Percentiles rank a stretch among this genome's conserved stretches.
These are phyloP conservation scores for Carallia pectinifolia DNA, from an alignment of 345 rosid genomes.

Conservation along the genomic window DNA sequence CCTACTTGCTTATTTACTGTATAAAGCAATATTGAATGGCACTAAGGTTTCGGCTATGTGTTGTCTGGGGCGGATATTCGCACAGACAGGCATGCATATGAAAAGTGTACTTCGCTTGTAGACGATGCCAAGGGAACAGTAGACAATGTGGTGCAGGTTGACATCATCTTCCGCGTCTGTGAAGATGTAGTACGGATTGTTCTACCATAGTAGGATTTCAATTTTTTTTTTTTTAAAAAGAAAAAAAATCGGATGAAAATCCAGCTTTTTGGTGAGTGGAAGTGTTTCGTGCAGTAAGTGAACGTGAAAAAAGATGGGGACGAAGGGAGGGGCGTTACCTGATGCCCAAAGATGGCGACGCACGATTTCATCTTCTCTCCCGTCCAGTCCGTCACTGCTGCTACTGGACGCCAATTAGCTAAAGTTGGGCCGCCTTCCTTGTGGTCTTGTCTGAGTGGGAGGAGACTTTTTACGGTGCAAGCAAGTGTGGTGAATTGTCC, in stretches of 20 bases:
- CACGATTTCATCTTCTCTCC: too few species aligned
- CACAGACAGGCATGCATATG: too few species aligned
- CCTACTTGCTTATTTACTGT: not conserved
- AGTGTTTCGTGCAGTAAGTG: not conserved
- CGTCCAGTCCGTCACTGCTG: too few species aligned
- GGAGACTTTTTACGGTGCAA: not conserved
- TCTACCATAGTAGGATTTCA: constrained; percentile 33
- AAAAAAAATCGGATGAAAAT: constrained; percentile 4
- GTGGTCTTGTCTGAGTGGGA: too few species aligned
- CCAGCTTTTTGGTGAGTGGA: not conserved
- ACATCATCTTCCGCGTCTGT: constrained; percentile 88
- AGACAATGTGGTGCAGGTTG: constrained; percentile 91
- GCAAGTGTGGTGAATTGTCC: constrained; percentile 12
- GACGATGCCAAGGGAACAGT: constrained; percentile 88
- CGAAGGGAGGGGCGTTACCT: constrained; percentile 36
- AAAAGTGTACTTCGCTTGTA: constrained; percentile 72
- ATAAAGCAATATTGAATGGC: not conserved
- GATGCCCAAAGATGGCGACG: constrained; percentile 83
- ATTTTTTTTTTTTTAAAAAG: not conserved
- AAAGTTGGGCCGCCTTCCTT: too few species aligned
- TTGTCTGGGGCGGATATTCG: not conserved
- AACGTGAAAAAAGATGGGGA: not conserved
- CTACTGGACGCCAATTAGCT: too few species aligned
- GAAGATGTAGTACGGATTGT: constrained; percentile 94
- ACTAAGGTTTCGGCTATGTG: not conserved